Evolutionary conservation across 1,284 basidiomycete genomes (phyloP).

Genomic region (Austroboletus novae-zelandiae): DNA sequence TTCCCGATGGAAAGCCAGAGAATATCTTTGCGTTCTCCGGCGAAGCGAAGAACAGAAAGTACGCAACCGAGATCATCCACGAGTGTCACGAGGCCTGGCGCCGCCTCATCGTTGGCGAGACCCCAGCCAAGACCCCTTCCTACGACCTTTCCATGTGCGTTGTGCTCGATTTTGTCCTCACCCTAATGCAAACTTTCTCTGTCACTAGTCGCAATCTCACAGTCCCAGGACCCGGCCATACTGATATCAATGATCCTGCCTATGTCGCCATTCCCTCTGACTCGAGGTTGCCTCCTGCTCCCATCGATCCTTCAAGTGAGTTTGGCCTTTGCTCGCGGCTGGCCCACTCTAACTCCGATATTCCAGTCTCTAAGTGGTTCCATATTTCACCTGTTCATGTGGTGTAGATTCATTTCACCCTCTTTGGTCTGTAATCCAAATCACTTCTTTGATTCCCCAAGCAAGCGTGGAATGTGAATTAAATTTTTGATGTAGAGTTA

Average conservation of each 20-base stretch:
- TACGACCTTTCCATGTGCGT: constrained; percentile 83
- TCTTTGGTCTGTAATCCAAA: constrained; percentile 1
- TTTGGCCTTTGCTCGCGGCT: constrained; percentile 9
- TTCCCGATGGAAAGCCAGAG: constrained; percentile 98
- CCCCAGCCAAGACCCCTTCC: constrained; percentile 62
- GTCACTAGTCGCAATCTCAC: constrained; percentile 63
- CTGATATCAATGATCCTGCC: constrained; percentile 59
- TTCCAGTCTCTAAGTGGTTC: constrained; percentile 84
- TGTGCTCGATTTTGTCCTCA: constrained; percentile 1
- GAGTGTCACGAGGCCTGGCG: constrained; percentile 99
- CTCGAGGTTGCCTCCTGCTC: constrained; percentile 78
- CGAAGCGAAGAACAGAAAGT: constrained; percentile 99
- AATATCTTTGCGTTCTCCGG: constrained; percentile 99
- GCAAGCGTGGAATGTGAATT: constrained; percentile 1
- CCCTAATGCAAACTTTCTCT: constrained; percentile 1
- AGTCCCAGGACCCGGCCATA: constrained; percentile 68
- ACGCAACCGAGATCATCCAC: constrained; percentile 97
- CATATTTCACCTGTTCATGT: constrained; percentile 84
- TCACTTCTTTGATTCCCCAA: not conserved
- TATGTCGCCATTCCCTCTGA: constrained; percentile 76
- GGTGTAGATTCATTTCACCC: constrained; percentile 30
- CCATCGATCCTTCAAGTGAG: constrained; percentile 86
- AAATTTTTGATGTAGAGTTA: constrained; percentile 23
- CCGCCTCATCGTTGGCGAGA: constrained; percentile 84
- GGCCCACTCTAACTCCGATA: constrained; percentile 32